Base-by-base conservation (phyloP, 139 green algal genomes). In the Chlorella sorokiniana region DNA sequence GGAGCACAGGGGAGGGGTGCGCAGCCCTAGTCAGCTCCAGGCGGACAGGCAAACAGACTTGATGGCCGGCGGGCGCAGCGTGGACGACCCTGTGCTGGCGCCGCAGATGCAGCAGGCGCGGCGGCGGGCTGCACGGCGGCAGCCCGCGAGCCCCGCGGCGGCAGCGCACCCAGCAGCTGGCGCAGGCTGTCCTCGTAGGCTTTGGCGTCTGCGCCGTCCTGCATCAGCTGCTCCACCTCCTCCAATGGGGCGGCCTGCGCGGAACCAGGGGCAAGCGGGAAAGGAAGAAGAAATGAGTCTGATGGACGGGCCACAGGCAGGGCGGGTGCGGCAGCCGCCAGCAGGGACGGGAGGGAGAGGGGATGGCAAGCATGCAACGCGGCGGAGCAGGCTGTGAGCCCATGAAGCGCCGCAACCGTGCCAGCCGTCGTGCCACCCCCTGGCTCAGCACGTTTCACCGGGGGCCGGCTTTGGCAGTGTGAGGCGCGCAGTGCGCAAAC, bases 161-260 rank as follows among this genome's bases (percentile, higher is more conserved):
- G 2, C 38, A 25, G 63, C 69, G 23, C 52, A 79, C 72, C 72
- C 72, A 79, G 72, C 72, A 79, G 48, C 56, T 79, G 72, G 6
- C 56, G 23, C 23, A 79, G 72, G 35, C 37, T 48, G 51, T 79
- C 51, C 9, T 51, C 72, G 37, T 79, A 79, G 1, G 61, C 72
- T 37, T 54, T 52, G 18, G 72, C 83, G 90, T 91, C 64, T 95
- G 86, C 78, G 86, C 81, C 52, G 72, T 79, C 72, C 72, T 79
- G 72, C 72, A 79, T 79, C 37, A 79, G 72, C 72, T 79, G 35
- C 82, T 96, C 86, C 33, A 98, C 87, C 54, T 98, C 94, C 54
- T 96, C 94, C 72, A 98, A 62, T 0, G 81, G 85, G 35, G 96
- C 76, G 73, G 91, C 83, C 48, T 90, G 72, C 48, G 4, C 31